Conservation (phyloP, 1,139 yeast genomes). For the Protomyces lactucae-debilis region DNA sequence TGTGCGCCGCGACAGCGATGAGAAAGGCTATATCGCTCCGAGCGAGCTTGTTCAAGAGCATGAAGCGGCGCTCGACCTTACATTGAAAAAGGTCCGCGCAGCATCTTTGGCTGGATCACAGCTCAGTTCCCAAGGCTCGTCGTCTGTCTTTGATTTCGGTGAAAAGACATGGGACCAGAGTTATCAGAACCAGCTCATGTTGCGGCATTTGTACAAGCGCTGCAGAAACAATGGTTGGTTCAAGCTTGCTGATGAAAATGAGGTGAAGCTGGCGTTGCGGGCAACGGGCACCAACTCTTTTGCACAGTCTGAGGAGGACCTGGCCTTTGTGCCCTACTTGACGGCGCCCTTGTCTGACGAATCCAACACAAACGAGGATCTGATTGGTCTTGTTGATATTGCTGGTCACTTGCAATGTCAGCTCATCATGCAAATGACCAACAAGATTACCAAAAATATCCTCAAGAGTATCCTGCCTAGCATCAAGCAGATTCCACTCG, state of each 20-base stretch:
- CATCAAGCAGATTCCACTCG: constrained; percentile 30
- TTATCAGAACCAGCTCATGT: constrained; percentile 31
- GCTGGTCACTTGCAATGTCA: constrained; percentile 28
- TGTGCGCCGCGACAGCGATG: neutral
- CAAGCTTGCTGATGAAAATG: constrained; percentile 26
- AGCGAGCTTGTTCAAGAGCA: constrained; percentile 16
- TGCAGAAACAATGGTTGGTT: constrained; percentile 31
- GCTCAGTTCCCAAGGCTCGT: neutral
- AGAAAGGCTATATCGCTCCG: constrained; percentile 11
- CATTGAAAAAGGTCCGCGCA: neutral
- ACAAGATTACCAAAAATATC: constrained; percentile 28
- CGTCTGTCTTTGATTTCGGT: constrained; percentile 18
- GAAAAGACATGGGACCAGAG: constrained; percentile 19
- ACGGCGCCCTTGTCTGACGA: constrained; percentile 23
- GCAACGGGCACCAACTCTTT: constrained; percentile 20
- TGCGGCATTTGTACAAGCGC: constrained; percentile 30
- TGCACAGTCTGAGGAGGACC: constrained; percentile 15
- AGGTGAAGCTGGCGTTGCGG: constrained; percentile 28
- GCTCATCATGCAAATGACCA: constrained; percentile 29
- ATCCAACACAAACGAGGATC: constrained; percentile 16
- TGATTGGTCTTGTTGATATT: constrained; percentile 27
- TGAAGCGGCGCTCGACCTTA: constrained; percentile 19
- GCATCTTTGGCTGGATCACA: constrained; percentile 2
- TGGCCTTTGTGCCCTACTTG: constrained; percentile 23
- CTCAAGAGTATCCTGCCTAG: constrained; percentile 27